Percentiles rank a stretch among this genome's conserved stretches.
Conservation (phyloP, 139 green algal genomes). For the Coccomyxa sp. region DNA sequence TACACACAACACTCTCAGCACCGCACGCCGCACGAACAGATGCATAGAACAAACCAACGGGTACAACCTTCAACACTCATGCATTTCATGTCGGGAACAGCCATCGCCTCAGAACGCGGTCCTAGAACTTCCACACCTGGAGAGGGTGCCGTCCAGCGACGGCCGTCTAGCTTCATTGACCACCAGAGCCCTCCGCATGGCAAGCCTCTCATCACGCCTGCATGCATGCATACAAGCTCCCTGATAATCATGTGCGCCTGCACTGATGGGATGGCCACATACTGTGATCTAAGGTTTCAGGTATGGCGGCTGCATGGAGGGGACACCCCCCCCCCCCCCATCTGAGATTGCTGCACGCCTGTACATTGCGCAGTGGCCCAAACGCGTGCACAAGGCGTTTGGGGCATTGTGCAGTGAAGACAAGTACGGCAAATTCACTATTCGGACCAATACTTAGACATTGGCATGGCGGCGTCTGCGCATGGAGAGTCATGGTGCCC, state of each 20-base stretch:
- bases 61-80: neutral
- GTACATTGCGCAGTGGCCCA: too few species aligned
- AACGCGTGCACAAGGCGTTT: too few species aligned
- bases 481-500: too few species aligned
- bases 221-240: neutral
- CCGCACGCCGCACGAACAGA: neutral
- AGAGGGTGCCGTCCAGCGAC: constrained; percentile 19
- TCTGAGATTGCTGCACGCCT: too few species aligned
- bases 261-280: neutral
- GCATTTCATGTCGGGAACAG: neutral
- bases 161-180: constrained; percentile 15
- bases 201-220: constrained; percentile 36
- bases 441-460: too few species aligned
- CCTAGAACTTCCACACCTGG: neutral
- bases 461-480: too few species aligned
- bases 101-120: neutral
- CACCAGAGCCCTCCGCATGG: constrained; percentile 28
- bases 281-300: neutral
- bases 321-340: neutral
- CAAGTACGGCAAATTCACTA: too few species aligned
- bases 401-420: too few species aligned
- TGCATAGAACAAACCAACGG: neutral
- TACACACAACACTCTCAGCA: neutral
- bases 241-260: neutral
- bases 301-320: neutral